Base-by-base conservation (phyloP, 2,329 filamentous ascomycete species). In the Thyridium curvatum region DNA sequence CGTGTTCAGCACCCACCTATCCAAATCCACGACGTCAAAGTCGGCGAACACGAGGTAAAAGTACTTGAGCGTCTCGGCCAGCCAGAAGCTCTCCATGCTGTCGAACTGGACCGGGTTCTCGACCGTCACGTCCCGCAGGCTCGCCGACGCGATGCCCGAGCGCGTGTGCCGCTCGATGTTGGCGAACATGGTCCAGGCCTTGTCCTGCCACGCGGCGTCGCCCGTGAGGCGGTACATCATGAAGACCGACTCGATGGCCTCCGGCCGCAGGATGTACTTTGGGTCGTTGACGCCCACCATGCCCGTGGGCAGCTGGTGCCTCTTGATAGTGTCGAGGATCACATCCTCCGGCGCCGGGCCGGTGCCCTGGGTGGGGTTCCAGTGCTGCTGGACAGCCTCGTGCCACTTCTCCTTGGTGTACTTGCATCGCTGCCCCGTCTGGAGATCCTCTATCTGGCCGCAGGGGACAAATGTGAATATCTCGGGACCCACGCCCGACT, bases 191-290 rank as follows among this genome's bases (percentile, higher is more conserved):
- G 67, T 65, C 84, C 84, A 88, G 2, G 82, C 84, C 53, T 79
- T 79, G 41, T 83, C 73, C 52, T 77, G 77, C 71, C 79, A 84
- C 35, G 68, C 63, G 2, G 67, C 48, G 46, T 86, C 77, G 18
- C 83, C 84, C 0, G 84, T 88, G 42, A 86, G 68, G 41, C 84
- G 76, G 56, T 83, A 87, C 68, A 91, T 77, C 53, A 87, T 75
- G 58, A 87, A 91, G 4, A 93, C 76, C 12, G 79, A 84, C 64
- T 91, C 86, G 39, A 91, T 87, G 3, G 85, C 85, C 61, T 91
- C 86, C 15, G 85, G 85, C 41, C 82, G 73, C 33, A 87, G 66
- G 21, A 84, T 75, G 52, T 86, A 86, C 40, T 71, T 69, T 31
- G 65, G 60, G 41, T 82, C 74, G 32, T 62, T 57, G 34, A 82